phyloP scores from a whole-genome alignment of 1,139 yeast species.

The Magnusiomyces suaveolens region DNA sequence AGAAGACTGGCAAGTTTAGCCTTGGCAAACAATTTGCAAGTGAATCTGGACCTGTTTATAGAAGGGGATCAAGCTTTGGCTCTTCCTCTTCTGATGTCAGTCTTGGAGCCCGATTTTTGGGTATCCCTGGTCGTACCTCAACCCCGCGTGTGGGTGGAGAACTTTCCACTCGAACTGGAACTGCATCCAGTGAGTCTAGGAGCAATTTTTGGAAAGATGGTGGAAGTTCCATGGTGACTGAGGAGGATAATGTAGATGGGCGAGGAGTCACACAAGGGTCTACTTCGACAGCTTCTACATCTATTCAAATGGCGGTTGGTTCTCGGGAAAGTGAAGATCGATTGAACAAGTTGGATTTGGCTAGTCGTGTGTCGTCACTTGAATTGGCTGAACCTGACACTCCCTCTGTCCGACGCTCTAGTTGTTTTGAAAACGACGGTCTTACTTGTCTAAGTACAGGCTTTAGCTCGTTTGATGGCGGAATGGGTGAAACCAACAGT shows the following conservation, averaged over 20 bases:
- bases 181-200: background rate
- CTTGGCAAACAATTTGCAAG: background rate
- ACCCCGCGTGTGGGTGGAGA: background rate
- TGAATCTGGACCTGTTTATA: background rate
- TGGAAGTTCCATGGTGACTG: background rate
- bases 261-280: background rate
- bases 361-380: background rate
- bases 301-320: background rate
- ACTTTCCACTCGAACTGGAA: background rate
- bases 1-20: background rate
- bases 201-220: background rate
- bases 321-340: background rate
- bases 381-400: background rate
- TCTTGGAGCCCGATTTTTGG: background rate
- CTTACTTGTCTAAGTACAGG: background rate
- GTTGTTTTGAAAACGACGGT: background rate
- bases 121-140: background rate
- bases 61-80: background rate
- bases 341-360: background rate
- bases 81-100: background rate
- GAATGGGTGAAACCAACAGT: background rate
- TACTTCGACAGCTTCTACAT: background rate
- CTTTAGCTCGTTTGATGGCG: background rate
- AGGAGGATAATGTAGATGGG: background rate
- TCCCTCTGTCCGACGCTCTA: background rate